Percentiles rank a stretch among this genome's conserved stretches.
These are phyloP conservation scores for Microbotryum lychnidis-dioicae DNA, from an alignment of 1,284 basidiomycete species.

Conservation along the genomic window DNA sequence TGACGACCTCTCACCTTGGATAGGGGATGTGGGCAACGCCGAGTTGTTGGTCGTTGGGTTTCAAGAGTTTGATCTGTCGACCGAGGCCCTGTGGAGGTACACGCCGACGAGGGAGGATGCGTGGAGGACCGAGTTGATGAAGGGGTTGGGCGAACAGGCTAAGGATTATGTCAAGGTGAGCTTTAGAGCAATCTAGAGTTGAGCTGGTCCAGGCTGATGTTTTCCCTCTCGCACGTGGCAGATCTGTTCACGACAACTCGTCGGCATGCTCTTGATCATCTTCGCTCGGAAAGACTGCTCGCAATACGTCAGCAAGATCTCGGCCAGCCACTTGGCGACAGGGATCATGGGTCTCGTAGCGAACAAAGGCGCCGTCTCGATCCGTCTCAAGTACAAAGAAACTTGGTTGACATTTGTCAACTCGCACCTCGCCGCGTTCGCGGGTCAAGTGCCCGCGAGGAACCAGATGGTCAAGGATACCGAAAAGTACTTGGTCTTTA, in stretches of 20 bases:
- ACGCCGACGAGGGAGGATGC: constrained; percentile 24
- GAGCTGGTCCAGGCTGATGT: background rate
- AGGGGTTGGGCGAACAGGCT: background rate
- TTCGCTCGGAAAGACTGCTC: constrained; percentile 51
- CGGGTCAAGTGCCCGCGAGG: constrained; percentile 68
- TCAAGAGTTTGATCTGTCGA: constrained; percentile 33
- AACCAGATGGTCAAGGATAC: constrained; percentile 81
- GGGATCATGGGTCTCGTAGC: constrained; percentile 90
- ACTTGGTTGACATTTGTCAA: constrained; percentile 89
- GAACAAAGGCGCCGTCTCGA: constrained; percentile 55
- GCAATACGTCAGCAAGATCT: constrained; percentile 55
- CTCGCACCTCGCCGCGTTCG: constrained; percentile 92
- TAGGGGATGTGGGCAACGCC: constrained; percentile 1
- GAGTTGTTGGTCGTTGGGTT: constrained; percentile 25
- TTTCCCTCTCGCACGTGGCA: background rate
- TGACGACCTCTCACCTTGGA: constrained; percentile 8
- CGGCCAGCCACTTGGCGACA: constrained; percentile 74
- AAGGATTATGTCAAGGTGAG: constrained; percentile 17
- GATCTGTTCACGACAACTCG: constrained; percentile 77
- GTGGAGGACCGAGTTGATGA: constrained; percentile 26
- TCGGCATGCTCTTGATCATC: constrained; percentile 80
- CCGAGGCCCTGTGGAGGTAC: constrained; percentile 32
- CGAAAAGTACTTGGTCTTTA: constrained; percentile 65
- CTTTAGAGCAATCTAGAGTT: background rate
- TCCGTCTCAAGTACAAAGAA: constrained; percentile 63